These are phyloP conservation scores for Ogataea hybrid DNA, from an alignment of 1,139 yeast species.

Conservation along the genomic window DNA sequence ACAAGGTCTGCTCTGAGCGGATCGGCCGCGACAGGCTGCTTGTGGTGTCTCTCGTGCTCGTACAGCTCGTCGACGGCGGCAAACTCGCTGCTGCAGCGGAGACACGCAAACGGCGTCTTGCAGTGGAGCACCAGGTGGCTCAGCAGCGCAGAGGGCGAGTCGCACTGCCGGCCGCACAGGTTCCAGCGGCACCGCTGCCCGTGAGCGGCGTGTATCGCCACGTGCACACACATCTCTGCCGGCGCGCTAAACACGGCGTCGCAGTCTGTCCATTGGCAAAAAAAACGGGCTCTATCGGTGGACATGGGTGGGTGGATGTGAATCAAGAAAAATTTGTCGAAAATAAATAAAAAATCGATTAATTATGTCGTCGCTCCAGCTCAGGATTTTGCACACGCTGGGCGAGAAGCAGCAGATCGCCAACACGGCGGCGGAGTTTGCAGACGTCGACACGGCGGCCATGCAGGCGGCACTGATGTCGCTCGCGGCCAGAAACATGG, in stretches of 20 bases:
- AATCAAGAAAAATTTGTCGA: constrained; percentile 9
- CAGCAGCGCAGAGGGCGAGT: constrained; percentile 17
- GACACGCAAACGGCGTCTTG: constrained; percentile 41
- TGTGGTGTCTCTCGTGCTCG: background rate
- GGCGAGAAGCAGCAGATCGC: constrained; percentile 56
- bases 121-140: constrained; percentile 53
- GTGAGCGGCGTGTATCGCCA: constrained; percentile 14
- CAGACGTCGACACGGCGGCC: constrained; percentile 49
- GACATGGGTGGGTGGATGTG: background rate
- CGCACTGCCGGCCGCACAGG: constrained; percentile 31
- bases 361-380: constrained; percentile 55
- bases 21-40: background rate
- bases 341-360: background rate
- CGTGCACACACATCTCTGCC: constrained; percentile 14
- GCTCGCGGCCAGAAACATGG: constrained; percentile 80
- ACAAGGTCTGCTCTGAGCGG: constrained; percentile 1
- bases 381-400: constrained; percentile 57
- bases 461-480: constrained; percentile 82
- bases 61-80: constrained; percentile 26
- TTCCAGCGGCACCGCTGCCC: constrained; percentile 37
- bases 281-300: constrained; percentile 1
- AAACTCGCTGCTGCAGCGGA: constrained; percentile 59
- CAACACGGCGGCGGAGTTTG: constrained; percentile 61
- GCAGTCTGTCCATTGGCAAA: constrained; percentile 7
- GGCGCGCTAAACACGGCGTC: background rate